Base-by-base conservation (phyloP, 495 filamentous ascomycete species). In the Lophiotrema nucula region DNA sequence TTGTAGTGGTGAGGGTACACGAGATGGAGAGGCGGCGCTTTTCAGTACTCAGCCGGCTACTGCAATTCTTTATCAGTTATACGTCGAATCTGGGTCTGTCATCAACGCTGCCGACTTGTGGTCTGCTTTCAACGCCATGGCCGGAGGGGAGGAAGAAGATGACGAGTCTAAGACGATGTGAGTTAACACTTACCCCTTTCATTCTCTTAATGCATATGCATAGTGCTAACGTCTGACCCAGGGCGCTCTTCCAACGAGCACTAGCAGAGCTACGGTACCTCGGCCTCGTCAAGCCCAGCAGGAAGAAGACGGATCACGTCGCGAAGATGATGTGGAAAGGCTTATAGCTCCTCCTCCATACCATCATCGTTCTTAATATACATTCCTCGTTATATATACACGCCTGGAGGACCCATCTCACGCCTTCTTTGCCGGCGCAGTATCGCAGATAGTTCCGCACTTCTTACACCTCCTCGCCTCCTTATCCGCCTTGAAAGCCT, bases 81-180 rank as follows among this genome's bases (percentile, higher is more conserved):
- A 95, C 70, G 80, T 92, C 16, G 92, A 97, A 73, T 88, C 91
- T 0, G 92, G 92, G 3, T 79, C 85, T 4, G 71, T 96, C 43
- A 84, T 98, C 65, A 98, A 98, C 68, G 83, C 88, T 4, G 84
- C 84, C 39, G 93, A 98, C 72, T 71, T 98, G 21, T 96, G 89
- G 90, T 82, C 86, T 21, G 90, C 93, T 1, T 97, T 95, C 69
- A 80, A 83, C 56, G 83, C 83, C 4, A 82, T 95, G 8, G 77
- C 92, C 39, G 84, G 85, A 27, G 82, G 81, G 8, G 86, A 86
- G 4, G 76, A 81, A 12, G 74, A 74, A 1, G 73, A 80, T 5
- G 73, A 76, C 18, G 74, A 77, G 33, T 47, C 37, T 15, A 57
- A 47, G 26, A 67, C 58, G 4, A 76, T 66, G 65, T 62, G 37